These are phyloP conservation scores for Themeda triandra DNA, from an alignment of 176 grass and related monocot genomes.

Conservation along the genomic window DNA sequence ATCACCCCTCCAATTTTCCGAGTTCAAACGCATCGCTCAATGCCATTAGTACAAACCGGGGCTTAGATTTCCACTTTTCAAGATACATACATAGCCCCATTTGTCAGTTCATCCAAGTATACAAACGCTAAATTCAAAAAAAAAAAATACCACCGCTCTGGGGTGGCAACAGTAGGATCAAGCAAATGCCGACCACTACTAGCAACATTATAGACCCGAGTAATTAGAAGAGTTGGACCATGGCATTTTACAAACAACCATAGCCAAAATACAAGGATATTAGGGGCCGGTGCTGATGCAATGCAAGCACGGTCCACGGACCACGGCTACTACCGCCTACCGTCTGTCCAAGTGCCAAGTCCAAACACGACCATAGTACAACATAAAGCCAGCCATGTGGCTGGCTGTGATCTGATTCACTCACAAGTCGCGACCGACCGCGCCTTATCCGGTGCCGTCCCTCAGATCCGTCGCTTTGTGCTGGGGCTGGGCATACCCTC, in stretches of 20 bases:
- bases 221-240: neutral
- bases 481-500: constrained; percentile 30
- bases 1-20: neutral
- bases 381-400: neutral
- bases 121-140: no score
- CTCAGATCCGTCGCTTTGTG: constrained; percentile 55
- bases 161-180: no score
- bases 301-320: neutral
- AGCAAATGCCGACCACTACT: no score
- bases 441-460: neutral
- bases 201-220: neutral
- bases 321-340: no score
- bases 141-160: no score
- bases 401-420: neutral
- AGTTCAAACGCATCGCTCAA: neutral
- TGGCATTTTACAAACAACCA: neutral
- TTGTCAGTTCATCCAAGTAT: neutral
- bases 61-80: neutral
- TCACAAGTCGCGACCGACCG: no score
- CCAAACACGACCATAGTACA: neutral
- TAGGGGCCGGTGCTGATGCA: neutral
- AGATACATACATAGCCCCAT: neutral
- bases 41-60: neutral
- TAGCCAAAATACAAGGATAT: neutral
- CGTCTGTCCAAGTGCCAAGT: neutral